phyloP scores from a whole-genome alignment of 106 monocot species.

The Platanthera zijinensis region DNA sequence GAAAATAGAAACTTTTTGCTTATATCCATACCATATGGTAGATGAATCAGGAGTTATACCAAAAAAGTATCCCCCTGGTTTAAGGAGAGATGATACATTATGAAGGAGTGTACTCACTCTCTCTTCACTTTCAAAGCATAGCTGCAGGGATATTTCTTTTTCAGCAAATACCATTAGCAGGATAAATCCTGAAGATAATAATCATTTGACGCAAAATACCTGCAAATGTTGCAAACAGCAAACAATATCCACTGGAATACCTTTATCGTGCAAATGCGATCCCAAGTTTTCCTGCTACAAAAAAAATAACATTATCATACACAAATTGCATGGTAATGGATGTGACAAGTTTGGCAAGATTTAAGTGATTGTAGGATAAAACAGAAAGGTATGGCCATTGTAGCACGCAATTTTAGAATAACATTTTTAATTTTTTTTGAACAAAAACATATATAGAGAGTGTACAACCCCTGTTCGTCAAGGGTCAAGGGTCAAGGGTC shows the following conservation, averaged over 20 bases:
- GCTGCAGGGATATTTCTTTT: slow-evolving; percentile 19
- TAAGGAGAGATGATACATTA: slow-evolving; percentile 78
- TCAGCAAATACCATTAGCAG: slow-evolving; percentile 1
- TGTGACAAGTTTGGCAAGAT: background rate
- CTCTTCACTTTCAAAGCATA: slow-evolving; percentile 85
- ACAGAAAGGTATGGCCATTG: background rate
- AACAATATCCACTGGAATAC: slow-evolving; percentile 67
- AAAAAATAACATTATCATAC: background rate
- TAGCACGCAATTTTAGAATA: background rate
- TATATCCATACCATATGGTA: slow-evolving; percentile 74
- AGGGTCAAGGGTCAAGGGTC: too few species aligned
- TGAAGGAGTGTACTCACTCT: slow-evolving; percentile 61
- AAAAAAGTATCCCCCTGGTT: slow-evolving; percentile 93
- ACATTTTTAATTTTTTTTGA: too few species aligned
- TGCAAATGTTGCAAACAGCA: slow-evolving; percentile 91
- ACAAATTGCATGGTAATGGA: background rate
- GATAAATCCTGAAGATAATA: background rate
- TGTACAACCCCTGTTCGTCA: too few species aligned
- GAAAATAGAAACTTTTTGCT: background rate
- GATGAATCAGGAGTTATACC: slow-evolving; percentile 94
- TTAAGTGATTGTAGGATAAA: background rate
- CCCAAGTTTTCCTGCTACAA: slow-evolving; percentile 54
- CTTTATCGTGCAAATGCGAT: slow-evolving; percentile 54
- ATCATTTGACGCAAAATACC: slow-evolving; percentile 20
- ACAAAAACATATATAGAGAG: too few species aligned